A percentile compares a stretch with the other conserved stretches of the same genome.
Conservation (phyloP, 352 stramenopile genomes). For the Globisporangium barbulae region DNA sequence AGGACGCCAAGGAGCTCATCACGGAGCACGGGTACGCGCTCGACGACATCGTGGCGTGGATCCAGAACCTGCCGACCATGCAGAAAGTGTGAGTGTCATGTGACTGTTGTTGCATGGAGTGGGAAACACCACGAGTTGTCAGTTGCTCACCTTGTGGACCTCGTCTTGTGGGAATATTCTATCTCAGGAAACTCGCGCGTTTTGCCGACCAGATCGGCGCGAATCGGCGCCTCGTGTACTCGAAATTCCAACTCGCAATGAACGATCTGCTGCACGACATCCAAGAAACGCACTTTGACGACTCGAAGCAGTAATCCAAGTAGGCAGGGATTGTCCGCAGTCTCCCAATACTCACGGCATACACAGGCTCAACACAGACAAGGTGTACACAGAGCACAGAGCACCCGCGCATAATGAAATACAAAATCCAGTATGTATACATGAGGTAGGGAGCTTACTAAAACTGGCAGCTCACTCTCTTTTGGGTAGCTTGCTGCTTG, state of each 20-base stretch:
- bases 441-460: neutral
- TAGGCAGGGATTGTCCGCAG: slow-evolving; percentile 7
- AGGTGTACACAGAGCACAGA: neutral
- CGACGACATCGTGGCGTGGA: slow-evolving; percentile 73
- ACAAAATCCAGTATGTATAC: neutral
- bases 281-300: slow-evolving; percentile 55
- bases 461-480: too few species aligned
- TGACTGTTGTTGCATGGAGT: neutral
- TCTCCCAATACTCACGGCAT: too few species aligned
- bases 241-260: slow-evolving; percentile 73
- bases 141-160: neutral
- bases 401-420: neutral
- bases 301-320: slow-evolving; percentile 44
- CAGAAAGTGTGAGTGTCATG: slow-evolving; percentile 63
- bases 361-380: neutral
- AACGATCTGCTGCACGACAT: slow-evolving; percentile 73
- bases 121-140: too few species aligned
- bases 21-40: slow-evolving; percentile 63
- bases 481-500: neutral
- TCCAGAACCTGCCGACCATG: slow-evolving; percentile 75
- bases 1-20: slow-evolving; percentile 72
- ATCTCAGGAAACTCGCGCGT: slow-evolving; percentile 65
- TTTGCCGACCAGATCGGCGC: slow-evolving; percentile 76
- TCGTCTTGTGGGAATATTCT: neutral
- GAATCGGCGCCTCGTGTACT: slow-evolving; percentile 45